Conservation (phyloP, 495 filamentous ascomycete genomes). For the Delitschia confertaspora region DNA sequence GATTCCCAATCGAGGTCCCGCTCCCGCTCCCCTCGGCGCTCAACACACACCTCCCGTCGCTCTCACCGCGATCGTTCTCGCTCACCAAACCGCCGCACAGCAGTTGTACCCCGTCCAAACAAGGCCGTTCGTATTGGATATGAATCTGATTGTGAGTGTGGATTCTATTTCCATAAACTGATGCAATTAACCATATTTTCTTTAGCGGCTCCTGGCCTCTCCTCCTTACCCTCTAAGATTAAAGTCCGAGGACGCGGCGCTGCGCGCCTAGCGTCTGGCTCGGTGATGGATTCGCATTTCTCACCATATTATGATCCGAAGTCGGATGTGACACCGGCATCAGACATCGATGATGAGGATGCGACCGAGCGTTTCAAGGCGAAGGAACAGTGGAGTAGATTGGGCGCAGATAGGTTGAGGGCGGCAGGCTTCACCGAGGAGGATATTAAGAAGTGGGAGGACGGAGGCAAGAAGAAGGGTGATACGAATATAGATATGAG, state of each 20-base stretch:
- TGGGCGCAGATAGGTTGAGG: conserved; percentile 67
- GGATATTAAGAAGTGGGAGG: conserved; percentile 71
- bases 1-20: background rate
- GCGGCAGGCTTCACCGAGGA: conserved; percentile 72
- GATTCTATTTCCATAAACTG: background rate
- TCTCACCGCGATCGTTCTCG: background rate
- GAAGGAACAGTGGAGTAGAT: conserved; percentile 67
- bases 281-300: conserved; percentile 76
- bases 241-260: conserved; percentile 70
- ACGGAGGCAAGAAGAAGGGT: conserved; percentile 47
- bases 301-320: conserved; percentile 66
- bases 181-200: background rate
- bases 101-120: conserved; percentile 1
- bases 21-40: background rate
- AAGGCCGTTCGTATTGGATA: background rate
- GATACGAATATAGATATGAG: too few relatives aligned
- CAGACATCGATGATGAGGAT: conserved; percentile 51
- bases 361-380: conserved; percentile 76
- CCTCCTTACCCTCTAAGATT: conserved; percentile 40
- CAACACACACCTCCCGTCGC: background rate
- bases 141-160: background rate
- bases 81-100: too few relatives aligned
- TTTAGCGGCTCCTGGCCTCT: conserved; percentile 49
- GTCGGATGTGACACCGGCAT: conserved; percentile 54
- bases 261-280: conserved; percentile 39